Evolutionary conservation across 139 green algal species (phyloP), one percentile per base, ranked within the genome.

Genomic region (Desmodesmus armatus): DNA sequence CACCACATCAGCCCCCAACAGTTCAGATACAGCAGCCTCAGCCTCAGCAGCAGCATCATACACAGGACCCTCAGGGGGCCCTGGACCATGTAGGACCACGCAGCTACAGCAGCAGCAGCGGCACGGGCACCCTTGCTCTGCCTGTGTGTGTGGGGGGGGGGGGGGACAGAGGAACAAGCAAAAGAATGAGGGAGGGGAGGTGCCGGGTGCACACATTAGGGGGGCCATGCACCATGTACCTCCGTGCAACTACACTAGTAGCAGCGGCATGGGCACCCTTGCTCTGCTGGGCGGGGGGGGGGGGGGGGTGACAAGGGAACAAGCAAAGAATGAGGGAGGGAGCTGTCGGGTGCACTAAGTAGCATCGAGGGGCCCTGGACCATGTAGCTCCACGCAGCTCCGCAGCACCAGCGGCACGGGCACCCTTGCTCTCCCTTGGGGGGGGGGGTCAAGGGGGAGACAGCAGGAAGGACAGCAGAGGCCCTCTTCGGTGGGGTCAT

Each of bases 1-100:
- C 58, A 95, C 90, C 37, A 96, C 90, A 33, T 95, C 93, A 0
- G 84, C 89, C 1, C 25, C 3, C 51, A 81, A 44, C 53, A 95
- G 85, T 69, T 83, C 39, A 29, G 39, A 5, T 58, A 91, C 79
- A 7, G 87, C 88, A 7, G 69, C 86, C 5, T 27, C 69, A 39
- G 87, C 87, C 78, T 95, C 90, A 5, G 70, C 77, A 5, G 73
- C 49, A 0, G 87, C 79, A 53, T 93, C 84, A 75, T 86, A 92
- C 17, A n/a, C 69, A 6, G 82, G 66, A 53, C 53, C 58, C 35
- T 84, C 70, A 11, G 82, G 58, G 2, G 80, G 73, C 75, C 71
- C 4, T 71, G 81, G 43, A 67, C 6, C 55, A 43, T 21, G 67
- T 82, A 85, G 3, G 31, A 33, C n/a, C 49, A 83, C n/a, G n/a